phyloP scores from a whole-genome alignment of 177 flowering plant genomes.

The Vitis hybrid region DNA sequence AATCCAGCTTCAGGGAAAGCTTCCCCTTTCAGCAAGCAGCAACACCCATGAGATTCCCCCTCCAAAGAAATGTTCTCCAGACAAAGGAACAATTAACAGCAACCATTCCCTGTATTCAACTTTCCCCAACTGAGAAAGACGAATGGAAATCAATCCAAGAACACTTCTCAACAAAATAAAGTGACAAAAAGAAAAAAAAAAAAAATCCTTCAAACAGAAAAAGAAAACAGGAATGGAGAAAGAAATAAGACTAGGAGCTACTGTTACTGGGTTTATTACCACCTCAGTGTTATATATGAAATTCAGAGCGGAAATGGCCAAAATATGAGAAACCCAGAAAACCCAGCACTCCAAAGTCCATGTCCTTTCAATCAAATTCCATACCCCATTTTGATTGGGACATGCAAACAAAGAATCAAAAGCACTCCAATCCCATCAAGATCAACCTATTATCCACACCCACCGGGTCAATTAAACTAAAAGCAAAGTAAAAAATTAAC shows the following conservation, averaged over 20 bases:
- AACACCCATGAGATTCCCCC: background rate
- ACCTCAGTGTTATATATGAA: conserved; percentile 8
- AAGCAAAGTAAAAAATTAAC: background rate
- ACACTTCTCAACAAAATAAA: background rate
- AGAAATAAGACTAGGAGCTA: background rate
- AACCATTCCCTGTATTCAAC: conserved; percentile 18
- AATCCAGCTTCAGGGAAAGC: conserved; percentile 8
- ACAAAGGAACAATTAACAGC: conserved; percentile 8
- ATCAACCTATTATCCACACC: conserved; percentile 1
- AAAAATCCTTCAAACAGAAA: conserved; percentile 12
- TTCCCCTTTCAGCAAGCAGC: conserved; percentile 6
- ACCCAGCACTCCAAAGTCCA: conserved; percentile 20
- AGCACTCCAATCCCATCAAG: conserved; percentile 23
- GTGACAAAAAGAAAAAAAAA: conserved; percentile 2
- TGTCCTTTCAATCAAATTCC: conserved; percentile 38
- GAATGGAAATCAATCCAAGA: background rate
- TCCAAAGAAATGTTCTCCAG: conserved; percentile 12
- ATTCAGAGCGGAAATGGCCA: conserved; percentile 11
- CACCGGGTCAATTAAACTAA: conserved; percentile 14
- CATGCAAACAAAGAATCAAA: conserved; percentile 25
- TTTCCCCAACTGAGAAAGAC: conserved; percentile 6
- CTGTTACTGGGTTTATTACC: conserved; percentile 7
- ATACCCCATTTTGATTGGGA: conserved; percentile 35
- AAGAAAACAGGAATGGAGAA: conserved; percentile 12
- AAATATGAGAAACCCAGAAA: conserved; percentile 20